Base-by-base conservation (phyloP, 2,329 filamentous ascomycete species). In the Hypoxylon sp. region DNA sequence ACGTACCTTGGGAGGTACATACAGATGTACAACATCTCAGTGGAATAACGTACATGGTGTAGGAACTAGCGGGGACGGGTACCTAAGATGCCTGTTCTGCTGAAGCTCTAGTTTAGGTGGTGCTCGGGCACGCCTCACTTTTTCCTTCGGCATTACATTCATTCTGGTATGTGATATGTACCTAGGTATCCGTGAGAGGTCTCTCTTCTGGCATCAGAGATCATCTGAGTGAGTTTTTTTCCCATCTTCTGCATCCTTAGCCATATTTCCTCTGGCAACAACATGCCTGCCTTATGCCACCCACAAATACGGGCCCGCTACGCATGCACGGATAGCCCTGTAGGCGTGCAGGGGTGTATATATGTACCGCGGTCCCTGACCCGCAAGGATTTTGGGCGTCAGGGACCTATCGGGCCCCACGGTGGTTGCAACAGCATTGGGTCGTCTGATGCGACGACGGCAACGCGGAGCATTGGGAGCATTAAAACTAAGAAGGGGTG, bases 41-140 rank as follows among this genome's bases (percentile, higher is more conserved):
- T 38, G 36, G 20, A 40, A 12, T 33, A 40, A 40, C 32, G 16
- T 40, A 30, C 9, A 36, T 36, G n/a, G 6, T n/a, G 38, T 40
- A 45, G n/a, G 30, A 44, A 48, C 11, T 55, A 46, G 32, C 20
- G 30, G 32, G 16, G 24, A 56, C 14, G 45, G 60, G 11, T n/a
- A 26, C 24, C 24, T 26, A 26, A 16, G 28, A 53, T 44, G 42
- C 9, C n/a, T 48, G 52, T 20, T 30, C 12, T 20, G 26, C 18
- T 48, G 40, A 22, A 51, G 14, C 20, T 54, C 18, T 30, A 32
- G n/a, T 33, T 14, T 46, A n/a, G n/a, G n/a, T 18, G 20, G 22
- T 14, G 14, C 24, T 45, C 8, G 12, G 48, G 6, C 22, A n/a
- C 59, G 64, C 65, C 65, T 67, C 65, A 67, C 65, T 67, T 52